These are phyloP conservation scores for Stylosanthes scabra DNA, from an alignment of 331 rosid genomes.

Conservation along the genomic window DNA sequence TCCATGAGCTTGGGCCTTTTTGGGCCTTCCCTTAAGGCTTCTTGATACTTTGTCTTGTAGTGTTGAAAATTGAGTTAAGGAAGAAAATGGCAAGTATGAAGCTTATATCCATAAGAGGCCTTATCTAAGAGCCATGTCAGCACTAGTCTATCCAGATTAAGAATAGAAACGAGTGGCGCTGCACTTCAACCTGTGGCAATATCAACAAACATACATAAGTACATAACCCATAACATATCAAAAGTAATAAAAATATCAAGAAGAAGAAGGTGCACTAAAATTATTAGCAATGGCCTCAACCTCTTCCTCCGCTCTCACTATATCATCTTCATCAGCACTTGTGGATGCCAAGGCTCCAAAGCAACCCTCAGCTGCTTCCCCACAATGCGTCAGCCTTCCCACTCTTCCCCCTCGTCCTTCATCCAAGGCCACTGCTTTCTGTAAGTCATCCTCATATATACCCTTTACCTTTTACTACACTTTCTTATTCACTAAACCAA, in stretches of 20 bases:
- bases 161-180: slow-evolving; percentile 63
- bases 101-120: slow-evolving; percentile 62
- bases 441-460: slow-evolving; percentile 52
- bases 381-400: slow-evolving; percentile 80
- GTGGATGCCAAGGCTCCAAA: slow-evolving; percentile 76
- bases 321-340: slow-evolving; percentile 75
- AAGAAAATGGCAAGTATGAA: slow-evolving; percentile 35
- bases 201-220: slow-evolving; percentile 34
- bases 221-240: neutral
- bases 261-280: slow-evolving; percentile 9
- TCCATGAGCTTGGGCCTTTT: too few relatives aligned
- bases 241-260: slow-evolving; percentile 17
- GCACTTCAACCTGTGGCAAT: slow-evolving; percentile 43
- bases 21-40: too few relatives aligned
- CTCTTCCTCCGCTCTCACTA: slow-evolving; percentile 65
- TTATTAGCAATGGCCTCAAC: slow-evolving; percentile 62
- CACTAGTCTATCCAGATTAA: slow-evolving; percentile 63
- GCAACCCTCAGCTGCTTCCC: slow-evolving; percentile 60
- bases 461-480: too few relatives aligned
- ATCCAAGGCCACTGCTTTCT: slow-evolving; percentile 68
- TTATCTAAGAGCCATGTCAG: slow-evolving; percentile 67
- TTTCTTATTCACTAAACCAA: too few relatives aligned
- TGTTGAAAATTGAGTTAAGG: neutral
- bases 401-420: slow-evolving; percentile 74
- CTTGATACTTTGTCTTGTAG: neutral